Conservation (phyloP, 1,139 yeast genomes). For the Spathaspora sp. region DNA sequence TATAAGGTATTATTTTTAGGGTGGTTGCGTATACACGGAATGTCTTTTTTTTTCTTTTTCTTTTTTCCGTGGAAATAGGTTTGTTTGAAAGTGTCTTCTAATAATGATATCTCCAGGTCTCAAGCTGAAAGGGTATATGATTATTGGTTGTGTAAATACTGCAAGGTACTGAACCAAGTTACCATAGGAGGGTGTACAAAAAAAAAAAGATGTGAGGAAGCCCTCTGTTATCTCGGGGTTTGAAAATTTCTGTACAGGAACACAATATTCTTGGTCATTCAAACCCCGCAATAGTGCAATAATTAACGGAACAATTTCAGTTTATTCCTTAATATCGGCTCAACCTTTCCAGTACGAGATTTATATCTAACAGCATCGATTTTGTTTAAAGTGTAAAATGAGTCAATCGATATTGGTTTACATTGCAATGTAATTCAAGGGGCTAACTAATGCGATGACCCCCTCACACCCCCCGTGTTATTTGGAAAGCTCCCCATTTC, state of each 20-base stretch:
- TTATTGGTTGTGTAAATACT: not conserved
- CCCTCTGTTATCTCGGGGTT: conserved; percentile 3
- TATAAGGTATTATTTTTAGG: too few species aligned
- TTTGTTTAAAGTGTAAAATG: too few species aligned
- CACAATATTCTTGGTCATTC: not conserved
- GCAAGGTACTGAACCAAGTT: not conserved
- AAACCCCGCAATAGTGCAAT: conserved; percentile 1
- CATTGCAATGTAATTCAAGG: too few species aligned
- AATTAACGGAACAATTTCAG: not conserved
- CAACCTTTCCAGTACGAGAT: too few species aligned
- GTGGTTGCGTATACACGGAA: not conserved
- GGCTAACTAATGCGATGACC: too few species aligned
- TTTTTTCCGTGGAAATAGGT: not conserved
- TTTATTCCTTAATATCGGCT: not conserved
- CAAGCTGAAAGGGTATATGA: not conserved
- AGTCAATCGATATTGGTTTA: not conserved
- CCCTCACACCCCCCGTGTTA: too few species aligned
- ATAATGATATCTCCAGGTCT: not conserved
- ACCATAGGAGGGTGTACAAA: not conserved
- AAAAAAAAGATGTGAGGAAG: not conserved
- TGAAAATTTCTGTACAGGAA: conserved; percentile 1
- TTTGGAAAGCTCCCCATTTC: too few species aligned
- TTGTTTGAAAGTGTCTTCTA: not conserved
- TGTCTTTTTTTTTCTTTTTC: not conserved
- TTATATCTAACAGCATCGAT: too few species aligned